Percentiles rank a stretch among this genome's conserved stretches.
phyloP scores from a whole-genome alignment of 768 basidiomycete species.

The Trametes cingulata region DNA sequence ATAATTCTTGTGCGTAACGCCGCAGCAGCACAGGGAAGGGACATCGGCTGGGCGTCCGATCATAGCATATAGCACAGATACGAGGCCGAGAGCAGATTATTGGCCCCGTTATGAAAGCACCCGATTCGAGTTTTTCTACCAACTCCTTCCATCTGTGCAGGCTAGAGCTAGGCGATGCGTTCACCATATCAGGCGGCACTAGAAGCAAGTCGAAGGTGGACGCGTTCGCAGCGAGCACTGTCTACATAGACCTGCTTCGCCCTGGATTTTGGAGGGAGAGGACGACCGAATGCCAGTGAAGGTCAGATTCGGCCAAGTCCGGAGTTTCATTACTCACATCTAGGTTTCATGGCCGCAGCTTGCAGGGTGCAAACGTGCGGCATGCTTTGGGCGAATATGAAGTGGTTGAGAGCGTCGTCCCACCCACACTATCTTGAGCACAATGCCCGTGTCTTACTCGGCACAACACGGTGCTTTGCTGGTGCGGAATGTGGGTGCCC shows the following conservation, averaged over 20 bases:
- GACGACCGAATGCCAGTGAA: neutral
- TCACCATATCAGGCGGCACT: neutral
- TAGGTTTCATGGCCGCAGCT: neutral
- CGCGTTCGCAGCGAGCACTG: neutral
- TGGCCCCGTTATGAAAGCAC: constrained; percentile 9
- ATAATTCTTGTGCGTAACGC: neutral
- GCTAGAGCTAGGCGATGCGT: neutral
- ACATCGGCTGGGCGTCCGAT: no score
- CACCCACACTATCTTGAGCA: neutral
- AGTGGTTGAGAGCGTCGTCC: neutral
- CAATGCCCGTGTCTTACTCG: no score
- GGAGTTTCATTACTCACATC: neutral
- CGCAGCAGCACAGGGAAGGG: neutral
- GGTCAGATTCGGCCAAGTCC: neutral
- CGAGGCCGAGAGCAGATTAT: neutral
- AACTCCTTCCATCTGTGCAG: neutral
- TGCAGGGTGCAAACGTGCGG: neutral
- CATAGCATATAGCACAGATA: neutral
- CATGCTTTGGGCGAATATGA: neutral
- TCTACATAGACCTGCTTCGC: no score
- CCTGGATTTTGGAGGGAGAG: neutral
- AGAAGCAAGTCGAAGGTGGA: neutral
- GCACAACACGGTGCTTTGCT: neutral
- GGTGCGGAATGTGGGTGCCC: no score
- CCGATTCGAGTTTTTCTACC: neutral